These are phyloP conservation scores for Aaosphaeria pasadenensis DNA, from an alignment of 2,329 filamentous ascomycete genomes.

Conservation along the genomic window DNA sequence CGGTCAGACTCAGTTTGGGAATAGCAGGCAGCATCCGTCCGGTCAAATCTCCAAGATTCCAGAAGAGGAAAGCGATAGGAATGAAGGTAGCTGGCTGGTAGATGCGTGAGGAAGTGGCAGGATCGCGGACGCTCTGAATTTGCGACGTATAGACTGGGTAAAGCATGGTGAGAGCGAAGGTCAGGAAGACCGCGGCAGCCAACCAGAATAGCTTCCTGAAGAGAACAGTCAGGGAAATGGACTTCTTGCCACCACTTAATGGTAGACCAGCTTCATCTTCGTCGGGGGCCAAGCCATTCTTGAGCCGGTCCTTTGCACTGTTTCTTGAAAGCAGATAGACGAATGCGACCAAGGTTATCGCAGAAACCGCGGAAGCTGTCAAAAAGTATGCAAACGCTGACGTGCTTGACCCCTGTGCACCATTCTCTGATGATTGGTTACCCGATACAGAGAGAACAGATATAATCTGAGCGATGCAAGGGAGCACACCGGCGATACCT, in stretches of 20 bases:
- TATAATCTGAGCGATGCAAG: conserved; percentile 80
- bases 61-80: conserved; percentile 84
- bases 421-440: conserved; percentile 34
- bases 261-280: conserved; percentile 20
- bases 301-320: conserved; percentile 20
- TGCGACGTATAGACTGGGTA: conserved; percentile 83
- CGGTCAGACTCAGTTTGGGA: conserved; percentile 55
- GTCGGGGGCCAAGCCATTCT: conserved; percentile 7
- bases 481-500: conserved; percentile 85
- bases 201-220: conserved; percentile 78
- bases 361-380: conserved; percentile 76
- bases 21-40: conserved; percentile 69
- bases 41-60: conserved; percentile 84
- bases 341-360: conserved; percentile 69
- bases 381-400: conserved; percentile 90
- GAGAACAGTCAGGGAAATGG: conserved; percentile 61
- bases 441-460: conserved; percentile 68
- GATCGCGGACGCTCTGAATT: conserved; percentile 42
- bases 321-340: conserved; percentile 65
- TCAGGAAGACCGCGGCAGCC: conserved; percentile 72
- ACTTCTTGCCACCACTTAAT: conserved; percentile 34
- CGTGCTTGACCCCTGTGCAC: conserved; percentile 49
- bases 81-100: conserved; percentile 78
- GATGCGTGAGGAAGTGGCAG: conserved; percentile 52
- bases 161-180: conserved; percentile 85